phyloP scores from a whole-genome alignment of 441 rosid genomes.

The Syzygium syzygioides region DNA sequence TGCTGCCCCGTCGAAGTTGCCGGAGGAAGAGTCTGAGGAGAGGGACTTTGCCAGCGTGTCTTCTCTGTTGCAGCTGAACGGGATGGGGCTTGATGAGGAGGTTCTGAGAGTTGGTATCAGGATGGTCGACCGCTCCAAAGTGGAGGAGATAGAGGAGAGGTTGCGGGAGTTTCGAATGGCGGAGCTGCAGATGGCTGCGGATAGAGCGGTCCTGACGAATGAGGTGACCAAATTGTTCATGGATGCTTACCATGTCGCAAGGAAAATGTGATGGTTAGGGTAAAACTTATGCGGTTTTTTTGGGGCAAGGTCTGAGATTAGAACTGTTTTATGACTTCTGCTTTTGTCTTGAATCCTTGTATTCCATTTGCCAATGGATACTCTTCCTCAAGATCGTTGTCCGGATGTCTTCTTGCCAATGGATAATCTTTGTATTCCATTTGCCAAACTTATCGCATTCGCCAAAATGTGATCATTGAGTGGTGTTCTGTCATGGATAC shows the following conservation, averaged over 20 bases:
- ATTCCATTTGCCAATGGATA: background rate
- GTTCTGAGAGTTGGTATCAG: background rate
- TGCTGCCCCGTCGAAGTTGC: background rate
- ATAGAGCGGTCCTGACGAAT: background rate
- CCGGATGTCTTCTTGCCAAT: no score
- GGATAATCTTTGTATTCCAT: no score
- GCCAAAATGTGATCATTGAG: no score
- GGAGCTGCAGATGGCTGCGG: background rate
- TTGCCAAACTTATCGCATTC: no score
- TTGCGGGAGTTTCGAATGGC: background rate
- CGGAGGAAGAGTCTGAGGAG: background rate
- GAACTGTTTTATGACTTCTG: background rate
- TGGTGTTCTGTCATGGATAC: no score
- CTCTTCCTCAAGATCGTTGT: background rate
- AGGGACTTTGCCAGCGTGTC: background rate
- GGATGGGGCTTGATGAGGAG: background rate
- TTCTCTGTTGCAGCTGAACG: background rate
- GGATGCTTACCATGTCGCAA: background rate
- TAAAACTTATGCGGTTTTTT: background rate
- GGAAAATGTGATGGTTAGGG: background rate
- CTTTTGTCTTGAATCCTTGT: background rate
- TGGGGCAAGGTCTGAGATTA: background rate
- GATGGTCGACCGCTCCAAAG: background rate
- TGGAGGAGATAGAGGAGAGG: background rate
- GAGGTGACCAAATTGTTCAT: background rate